A percentile compares a stretch with the other conserved stretches of the same genome.
Evolutionary conservation across 2,329 filamentous ascomycete species (phyloP).

Genomic region (Didymella sp.): DNA sequence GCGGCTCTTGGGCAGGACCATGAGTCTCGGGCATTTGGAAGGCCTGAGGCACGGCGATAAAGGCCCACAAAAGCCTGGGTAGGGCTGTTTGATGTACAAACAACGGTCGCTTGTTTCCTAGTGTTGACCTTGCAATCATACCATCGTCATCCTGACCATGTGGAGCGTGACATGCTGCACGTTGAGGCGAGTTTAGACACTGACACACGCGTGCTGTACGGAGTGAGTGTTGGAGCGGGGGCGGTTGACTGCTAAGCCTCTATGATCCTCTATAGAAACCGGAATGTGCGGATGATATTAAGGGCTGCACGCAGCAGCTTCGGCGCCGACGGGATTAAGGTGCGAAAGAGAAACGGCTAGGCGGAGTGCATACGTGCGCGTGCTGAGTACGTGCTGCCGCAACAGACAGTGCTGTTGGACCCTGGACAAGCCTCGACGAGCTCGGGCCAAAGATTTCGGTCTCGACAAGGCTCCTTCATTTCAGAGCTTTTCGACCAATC

Average conservation of each 20-base stretch:
- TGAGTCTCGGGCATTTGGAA: constrained; percentile 4
- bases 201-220: background rate
- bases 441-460: constrained; percentile 6
- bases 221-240: background rate
- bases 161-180: constrained; percentile 1
- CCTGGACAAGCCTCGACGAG: constrained; percentile 8
- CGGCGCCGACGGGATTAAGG: constrained; percentile 1
- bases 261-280: constrained; percentile 1
- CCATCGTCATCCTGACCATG: background rate
- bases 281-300: constrained; percentile 7
- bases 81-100: constrained; percentile 18
- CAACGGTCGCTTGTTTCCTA: constrained; percentile 17
- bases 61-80: constrained; percentile 1
- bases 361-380: constrained; percentile 19
- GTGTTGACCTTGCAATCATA: constrained; percentile 13
- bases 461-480: constrained; percentile 18
- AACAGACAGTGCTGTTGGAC: background rate
- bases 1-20: constrained; percentile 5
- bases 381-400: constrained; percentile 19
- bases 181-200: background rate
- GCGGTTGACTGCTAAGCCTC: constrained; percentile 8
- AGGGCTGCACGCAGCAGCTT: constrained; percentile 2
- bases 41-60: constrained; percentile 9
- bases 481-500: constrained; percentile 9
- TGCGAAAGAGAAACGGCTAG: constrained; percentile 5